phyloP scores from a whole-genome alignment of 1,284 basidiomycete genomes.

The Chiua sp. region DNA sequence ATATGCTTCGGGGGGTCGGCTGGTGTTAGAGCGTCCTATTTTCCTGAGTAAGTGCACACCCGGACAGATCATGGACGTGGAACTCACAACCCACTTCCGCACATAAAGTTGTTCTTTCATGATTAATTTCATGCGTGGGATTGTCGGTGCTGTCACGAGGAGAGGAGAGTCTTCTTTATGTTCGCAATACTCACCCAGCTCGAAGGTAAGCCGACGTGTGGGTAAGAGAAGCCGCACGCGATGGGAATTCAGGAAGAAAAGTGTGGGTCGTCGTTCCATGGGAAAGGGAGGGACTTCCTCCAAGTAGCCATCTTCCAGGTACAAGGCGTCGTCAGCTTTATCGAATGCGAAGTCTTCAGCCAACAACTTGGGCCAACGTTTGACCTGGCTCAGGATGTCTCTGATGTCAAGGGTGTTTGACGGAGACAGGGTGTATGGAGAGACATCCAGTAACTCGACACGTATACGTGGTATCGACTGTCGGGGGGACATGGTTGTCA shows the following conservation, averaged over 20 bases:
- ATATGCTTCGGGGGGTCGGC: constrained; percentile 47
- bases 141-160: constrained; percentile 52
- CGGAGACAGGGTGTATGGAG: constrained; percentile 20
- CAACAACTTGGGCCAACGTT: constrained; percentile 26
- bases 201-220: constrained; percentile 28
- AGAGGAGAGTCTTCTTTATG: constrained; percentile 20
- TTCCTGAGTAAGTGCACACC: constrained; percentile 11
- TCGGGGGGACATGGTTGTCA: constrained; percentile 21
- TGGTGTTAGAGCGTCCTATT: constrained; percentile 38
- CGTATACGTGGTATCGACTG: constrained; percentile 31
- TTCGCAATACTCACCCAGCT: constrained; percentile 23
- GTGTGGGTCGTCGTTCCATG: constrained; percentile 23
- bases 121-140: constrained; percentile 55
- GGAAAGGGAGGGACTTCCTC: constrained; percentile 32
- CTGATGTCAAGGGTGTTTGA: constrained; percentile 36
- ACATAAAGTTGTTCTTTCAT: constrained; percentile 55
- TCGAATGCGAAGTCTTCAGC: constrained; percentile 16
- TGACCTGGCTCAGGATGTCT: constrained; percentile 24
- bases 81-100: constrained; percentile 59
- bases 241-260: constrained; percentile 31
- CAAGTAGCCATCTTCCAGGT: constrained; percentile 18
- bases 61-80: neutral
- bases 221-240: constrained; percentile 34
- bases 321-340: constrained; percentile 8
- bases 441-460: constrained; percentile 20